Evolutionary conservation across 495 filamentous ascomycete genomes (phyloP), one percentile per base, ranked within the genome.

Genomic region (Podospora comata): DNA sequence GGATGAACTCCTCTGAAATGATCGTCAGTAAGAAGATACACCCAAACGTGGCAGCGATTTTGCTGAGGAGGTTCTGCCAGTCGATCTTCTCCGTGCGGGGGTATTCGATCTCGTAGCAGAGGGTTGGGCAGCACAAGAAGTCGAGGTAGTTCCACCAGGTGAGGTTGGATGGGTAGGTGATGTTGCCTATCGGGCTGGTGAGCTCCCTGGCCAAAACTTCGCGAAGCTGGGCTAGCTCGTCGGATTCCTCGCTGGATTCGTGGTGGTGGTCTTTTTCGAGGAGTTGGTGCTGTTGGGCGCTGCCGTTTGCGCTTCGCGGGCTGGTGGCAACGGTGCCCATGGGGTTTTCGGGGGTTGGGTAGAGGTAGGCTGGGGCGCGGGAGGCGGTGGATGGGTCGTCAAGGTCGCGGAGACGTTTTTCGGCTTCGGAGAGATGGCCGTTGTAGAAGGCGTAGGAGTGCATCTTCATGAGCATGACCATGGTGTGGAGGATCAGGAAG

Each of bases 401-500:
- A 11, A 99, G 88, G 34, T 87, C 87, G 60, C 84, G 85, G 1
- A 99, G 81, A 18, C 92, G 88, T 71, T 89, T 88, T 78, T 93
- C 86, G 0, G 91, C 96, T 73, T 93, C 91, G 67, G 90, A 93
- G 5, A 99, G 86, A 79, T 99, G 95, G 2, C 95, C 95, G 74
- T 95, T 97, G 80, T 99, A 99, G 79, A 97, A 98, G 28, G 92
- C 90, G 75, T 97, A 99, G 0, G 94, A 97, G 75, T 99, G 95
- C 84, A 99, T 92, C 81, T 99, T 99, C 95, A 99, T 99, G 28
- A 97, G 87, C 6, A 99, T 82, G 16, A 91, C 89, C 75, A 99
- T 85, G 53, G 92, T 89, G 76, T 99, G 95, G 18, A 99, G 85
- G 15, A 94, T 90, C 69, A 99, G 89, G 78, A 93, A 98, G 56